Evolutionary conservation across 768 basidiomycete genomes (phyloP).

Genomic region (Tricholoma matsutake): DNA sequence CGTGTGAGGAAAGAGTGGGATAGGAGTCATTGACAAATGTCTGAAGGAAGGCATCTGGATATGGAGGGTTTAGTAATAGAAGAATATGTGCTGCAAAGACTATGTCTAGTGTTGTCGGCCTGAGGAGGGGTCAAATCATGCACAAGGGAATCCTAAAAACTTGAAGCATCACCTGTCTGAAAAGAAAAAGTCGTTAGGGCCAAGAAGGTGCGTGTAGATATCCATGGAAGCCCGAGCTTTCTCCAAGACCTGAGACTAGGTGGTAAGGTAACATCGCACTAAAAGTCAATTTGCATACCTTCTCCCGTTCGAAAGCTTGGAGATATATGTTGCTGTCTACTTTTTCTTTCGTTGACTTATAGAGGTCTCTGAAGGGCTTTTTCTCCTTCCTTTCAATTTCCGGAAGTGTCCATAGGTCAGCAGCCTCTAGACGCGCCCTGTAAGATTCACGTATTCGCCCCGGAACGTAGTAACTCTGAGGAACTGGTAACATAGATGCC

Average conservation of each 20-base stretch:
- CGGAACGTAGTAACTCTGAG: conserved; percentile 75
- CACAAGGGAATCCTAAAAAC: neutral
- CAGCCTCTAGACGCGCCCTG: conserved; percentile 54
- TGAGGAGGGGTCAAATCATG: conserved; percentile 23
- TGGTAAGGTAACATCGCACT: neutral
- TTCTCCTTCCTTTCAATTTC: conserved; percentile 43
- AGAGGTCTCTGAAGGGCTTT: conserved; percentile 35
- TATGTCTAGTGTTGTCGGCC: conserved; percentile 62
- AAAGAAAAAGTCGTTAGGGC: conserved; percentile 48
- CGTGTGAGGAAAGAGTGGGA: conserved; percentile 55
- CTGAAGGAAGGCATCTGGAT: conserved; percentile 58
- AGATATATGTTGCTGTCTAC: conserved; percentile 36
- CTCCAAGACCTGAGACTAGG: conserved; percentile 46
- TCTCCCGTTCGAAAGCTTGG: conserved; percentile 61
- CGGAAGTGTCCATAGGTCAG: conserved; percentile 57
- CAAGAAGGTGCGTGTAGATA: conserved; percentile 55
- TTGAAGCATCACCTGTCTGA: conserved; percentile 40
- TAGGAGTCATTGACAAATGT: conserved; percentile 54
- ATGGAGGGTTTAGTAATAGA: conserved; percentile 53
- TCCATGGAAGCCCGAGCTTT: conserved; percentile 57
- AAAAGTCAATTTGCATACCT: conserved; percentile 35
- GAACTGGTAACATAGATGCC: conserved; percentile 55
- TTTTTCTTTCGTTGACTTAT: conserved; percentile 29
- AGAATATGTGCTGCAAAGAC: conserved; percentile 67
- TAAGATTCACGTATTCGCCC: conserved; percentile 56